Evolutionary conservation across 2,329 filamentous ascomycete genomes (phyloP), one percentile per base, ranked within the genome.

Genomic region (Colletotrichum sp.): DNA sequence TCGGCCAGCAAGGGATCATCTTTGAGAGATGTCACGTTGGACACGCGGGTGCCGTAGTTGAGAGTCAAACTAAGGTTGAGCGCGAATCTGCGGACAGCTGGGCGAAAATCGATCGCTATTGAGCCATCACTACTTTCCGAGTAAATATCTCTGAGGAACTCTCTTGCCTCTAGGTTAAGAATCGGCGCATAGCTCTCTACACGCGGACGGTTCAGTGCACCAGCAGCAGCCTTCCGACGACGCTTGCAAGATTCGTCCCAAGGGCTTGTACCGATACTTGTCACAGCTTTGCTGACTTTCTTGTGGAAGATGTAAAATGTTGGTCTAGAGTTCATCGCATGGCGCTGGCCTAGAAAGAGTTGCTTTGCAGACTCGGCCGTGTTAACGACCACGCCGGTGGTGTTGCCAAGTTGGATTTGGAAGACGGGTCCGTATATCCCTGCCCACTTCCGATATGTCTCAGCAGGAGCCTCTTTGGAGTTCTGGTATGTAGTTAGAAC

Each of bases 181-280:
- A 73, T 73, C 0, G 92, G 92, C 87, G 93, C 92, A 80, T 94
- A 94, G 6, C 89, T 92, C 79, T 93, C 91, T 9, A 92, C 90
- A 0, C 92, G 90, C 0, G 92, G 91, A 6, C 90, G 88, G 81
- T 94, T 94, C 62, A 94, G 85, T 0, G 92, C 92, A 0, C 92
- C 93, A 1, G 92, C 92, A 1, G 92, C 92, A 4, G 92, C 91
- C 85, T 93, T 94, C 52, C 92, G 88, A 12, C 92, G 87, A 13
- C 88, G 87, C 81, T 93, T 94, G 84, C 91, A 93, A 18, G 90
- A 92, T 66, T 93, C 92, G 78, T 93, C 91, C 92, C 92, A 94
- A 0, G 92, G 92, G 0, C 91, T 93, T 3, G 92, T 94, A 3
- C 92, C 92, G 73, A 94, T 93, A n/a, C 80, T 83, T 4, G 81